These are phyloP conservation scores for Pyrrhoderma noxium DNA, from an alignment of 1,284 basidiomycete genomes.

Conservation along the genomic window DNA sequence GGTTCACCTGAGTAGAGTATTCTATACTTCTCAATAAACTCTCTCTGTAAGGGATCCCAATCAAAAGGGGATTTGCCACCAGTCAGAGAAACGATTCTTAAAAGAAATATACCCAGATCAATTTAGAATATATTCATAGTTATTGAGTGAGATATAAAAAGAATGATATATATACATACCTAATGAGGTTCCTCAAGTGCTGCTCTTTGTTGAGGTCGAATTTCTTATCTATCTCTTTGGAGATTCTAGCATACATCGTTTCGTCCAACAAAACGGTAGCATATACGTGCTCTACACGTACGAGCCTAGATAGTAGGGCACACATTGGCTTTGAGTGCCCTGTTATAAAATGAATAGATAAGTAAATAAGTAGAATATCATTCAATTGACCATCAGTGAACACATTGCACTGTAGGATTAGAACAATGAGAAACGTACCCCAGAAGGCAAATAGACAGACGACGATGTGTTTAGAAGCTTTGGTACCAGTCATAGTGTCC, in stretches of 20 bases:
- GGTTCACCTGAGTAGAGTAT: background rate
- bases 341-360: too few relatives aligned
- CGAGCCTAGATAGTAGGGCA: conserved; percentile 4
- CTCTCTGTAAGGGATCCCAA: too few relatives aligned
- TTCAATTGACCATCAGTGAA: background rate
- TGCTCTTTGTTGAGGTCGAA: background rate
- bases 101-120: too few relatives aligned
- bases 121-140: too few relatives aligned
- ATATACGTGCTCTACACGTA: background rate
- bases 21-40: too few relatives aligned
- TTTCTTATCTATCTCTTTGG: background rate
- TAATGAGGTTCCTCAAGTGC: background rate
- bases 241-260: background rate
- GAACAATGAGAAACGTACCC: conserved; percentile 1
- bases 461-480: background rate
- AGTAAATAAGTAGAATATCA: background rate
- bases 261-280: conserved; percentile 2
- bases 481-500: too few relatives aligned
- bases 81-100: conserved; percentile 6
- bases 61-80: background rate
- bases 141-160: too few relatives aligned
- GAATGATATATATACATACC: conserved; percentile 5
- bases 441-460: conserved; percentile 3
- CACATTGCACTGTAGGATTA: background rate
- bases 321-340: conserved; percentile 11